Base-by-base conservation (phyloP, 257 asterid genomes). In the Datura wrightii region DNA sequence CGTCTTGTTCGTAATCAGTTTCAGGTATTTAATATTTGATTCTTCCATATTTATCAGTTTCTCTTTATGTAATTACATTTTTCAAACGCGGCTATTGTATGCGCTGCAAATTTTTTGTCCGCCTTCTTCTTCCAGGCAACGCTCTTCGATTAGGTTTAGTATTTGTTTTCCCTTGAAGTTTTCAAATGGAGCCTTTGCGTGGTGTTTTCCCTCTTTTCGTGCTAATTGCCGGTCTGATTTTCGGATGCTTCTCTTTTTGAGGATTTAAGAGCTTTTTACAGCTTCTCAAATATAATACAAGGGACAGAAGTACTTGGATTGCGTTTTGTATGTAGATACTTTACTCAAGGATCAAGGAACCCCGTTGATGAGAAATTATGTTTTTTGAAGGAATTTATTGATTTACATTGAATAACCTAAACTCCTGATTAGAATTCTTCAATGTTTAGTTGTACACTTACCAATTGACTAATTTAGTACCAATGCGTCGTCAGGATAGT, bases 11-110 rank as follows among this genome's bases (percentile, higher is more conserved):
- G 3, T 58, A 5, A 18, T 72, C 80, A 74, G 24, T 74, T 76
- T 76, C 62, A 31, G 82, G 82, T 76, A 50, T 8, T 60, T 76
- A 50, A 74, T 24, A 18, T 70, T 72, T 50, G 46, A 76, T 24
- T 31, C 31, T 76, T 48, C 24, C 18, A 5, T 50, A 5, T 74
- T 74, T 48, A 44, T 72, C n/a, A 9, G 58, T 46, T 18, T 39
- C 79, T 19, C 15, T 41, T 41, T 15, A n/a, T 19, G 36, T 44
- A 7, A 5, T 71, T 9, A 11, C 19, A 4, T 18, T 42, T 16
- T 41, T 0, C 50, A 55, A 14, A 54, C 16, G 59, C 59, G n/a
- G 6, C n/a, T 4, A 3, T 2, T 41, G 5, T 42, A 18, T 70
- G 37, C 14, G 18, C 18, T 72, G 5, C 58, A 19, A 56, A 39